Evolutionary conservation across 169 alveolate genomes (phyloP).

Genomic region (Perkinsus chesapeaki): DNA sequence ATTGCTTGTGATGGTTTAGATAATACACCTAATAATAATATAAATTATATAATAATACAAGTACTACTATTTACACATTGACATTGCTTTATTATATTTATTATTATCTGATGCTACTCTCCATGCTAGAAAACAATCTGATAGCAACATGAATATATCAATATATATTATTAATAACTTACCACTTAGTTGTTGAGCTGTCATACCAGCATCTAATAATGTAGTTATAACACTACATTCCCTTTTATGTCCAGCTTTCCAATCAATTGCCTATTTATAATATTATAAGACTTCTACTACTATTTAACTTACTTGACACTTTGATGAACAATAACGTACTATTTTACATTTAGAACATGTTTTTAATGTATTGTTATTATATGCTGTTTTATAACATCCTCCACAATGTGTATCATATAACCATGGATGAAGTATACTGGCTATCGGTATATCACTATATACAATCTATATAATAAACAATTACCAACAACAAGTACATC

Average conservation of each 20-base stretch:
- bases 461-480: background rate
- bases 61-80: background rate
- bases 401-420: background rate
- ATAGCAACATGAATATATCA: background rate
- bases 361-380: background rate
- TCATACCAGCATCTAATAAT: background rate
- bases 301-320: background rate
- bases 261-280: background rate
- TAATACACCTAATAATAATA: background rate
- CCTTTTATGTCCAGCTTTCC: background rate
- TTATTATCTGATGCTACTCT: background rate
- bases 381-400: background rate
- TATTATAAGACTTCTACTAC: background rate
- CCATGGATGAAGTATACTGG: background rate
- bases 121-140: background rate
- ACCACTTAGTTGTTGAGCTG: background rate
- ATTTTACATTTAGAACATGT: background rate
- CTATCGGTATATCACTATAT: background rate
- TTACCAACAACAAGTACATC: background rate
- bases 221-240: background rate
- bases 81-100: background rate
- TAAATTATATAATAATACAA: background rate
- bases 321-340: background rate
- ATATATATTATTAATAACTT: background rate
- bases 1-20: background rate